phyloP scores from a whole-genome alignment of 768 basidiomycete genomes.

The Boletellus ananiceps region DNA sequence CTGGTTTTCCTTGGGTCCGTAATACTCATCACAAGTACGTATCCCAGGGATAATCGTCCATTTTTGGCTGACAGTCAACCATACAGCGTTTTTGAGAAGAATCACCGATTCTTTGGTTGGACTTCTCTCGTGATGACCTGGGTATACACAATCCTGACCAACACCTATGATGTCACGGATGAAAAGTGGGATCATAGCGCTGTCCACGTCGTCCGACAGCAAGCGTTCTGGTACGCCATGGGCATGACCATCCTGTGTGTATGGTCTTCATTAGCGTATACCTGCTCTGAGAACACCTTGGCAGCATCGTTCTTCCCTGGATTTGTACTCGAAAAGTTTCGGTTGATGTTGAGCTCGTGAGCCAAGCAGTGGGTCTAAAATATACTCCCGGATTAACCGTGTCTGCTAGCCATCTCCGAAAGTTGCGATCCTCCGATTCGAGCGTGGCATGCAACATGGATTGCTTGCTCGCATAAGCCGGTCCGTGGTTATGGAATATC shows the following conservation, averaged over 20 bases:
- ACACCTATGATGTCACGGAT: constrained; percentile 54
- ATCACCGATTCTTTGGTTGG: constrained; percentile 80
- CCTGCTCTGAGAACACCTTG: constrained; percentile 1
- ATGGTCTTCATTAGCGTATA: not conserved
- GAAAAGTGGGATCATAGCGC: constrained; percentile 56
- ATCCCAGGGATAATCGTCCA: not conserved
- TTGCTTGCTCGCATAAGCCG: constrained; percentile 71
- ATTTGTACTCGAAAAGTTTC: constrained; percentile 66
- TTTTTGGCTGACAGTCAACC: not conserved
- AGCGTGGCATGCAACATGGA: constrained; percentile 82
- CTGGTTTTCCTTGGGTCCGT: constrained; percentile 76
- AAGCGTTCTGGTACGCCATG: constrained; percentile 74
- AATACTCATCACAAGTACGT: constrained; percentile 78
- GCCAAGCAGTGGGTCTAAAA: constrained; percentile 19
- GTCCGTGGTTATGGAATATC: constrained; percentile 72
- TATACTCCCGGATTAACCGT: constrained; percentile 1
- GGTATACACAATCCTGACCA: constrained; percentile 64
- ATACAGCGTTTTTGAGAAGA: constrained; percentile 68
- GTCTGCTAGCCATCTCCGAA: constrained; percentile 64
- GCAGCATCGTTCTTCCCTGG: constrained; percentile 70
- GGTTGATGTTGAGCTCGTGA: constrained; percentile 71
- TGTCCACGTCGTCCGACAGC: constrained; percentile 53
- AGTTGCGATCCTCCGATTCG: constrained; percentile 73
- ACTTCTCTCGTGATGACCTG: constrained; percentile 52
- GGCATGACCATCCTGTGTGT: constrained; percentile 71